Evolutionary conservation across 352 stramenopile genomes (phyloP).

Genomic region (Pythium brachiatum): DNA sequence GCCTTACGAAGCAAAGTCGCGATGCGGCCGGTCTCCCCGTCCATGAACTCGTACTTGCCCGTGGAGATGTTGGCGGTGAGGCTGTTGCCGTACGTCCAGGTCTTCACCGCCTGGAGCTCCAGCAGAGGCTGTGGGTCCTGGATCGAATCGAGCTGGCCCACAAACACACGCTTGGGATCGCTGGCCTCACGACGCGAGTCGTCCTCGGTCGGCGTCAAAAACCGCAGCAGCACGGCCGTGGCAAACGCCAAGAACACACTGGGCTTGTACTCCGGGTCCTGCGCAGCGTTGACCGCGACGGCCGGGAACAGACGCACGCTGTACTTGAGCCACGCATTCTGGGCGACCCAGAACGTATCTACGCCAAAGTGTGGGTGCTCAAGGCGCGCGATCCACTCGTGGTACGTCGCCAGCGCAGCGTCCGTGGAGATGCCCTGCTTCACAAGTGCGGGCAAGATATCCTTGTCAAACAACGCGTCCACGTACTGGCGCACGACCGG

Average conservation of each 20-base stretch:
- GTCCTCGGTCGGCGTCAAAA: constrained; percentile 39
- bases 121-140: constrained; percentile 30
- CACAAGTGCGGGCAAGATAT: constrained; percentile 67
- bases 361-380: constrained; percentile 88
- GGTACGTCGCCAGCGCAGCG: constrained; percentile 42
- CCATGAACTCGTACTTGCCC: constrained; percentile 54
- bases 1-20: constrained; percentile 24
- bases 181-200: constrained; percentile 25
- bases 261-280: constrained; percentile 28
- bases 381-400: constrained; percentile 87
- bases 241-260: constrained; percentile 51
- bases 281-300: constrained; percentile 25
- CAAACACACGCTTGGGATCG: constrained; percentile 24
- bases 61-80: constrained; percentile 41
- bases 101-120: constrained; percentile 33
- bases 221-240: constrained; percentile 45
- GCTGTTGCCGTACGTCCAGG: constrained; percentile 39
- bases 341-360: constrained; percentile 91
- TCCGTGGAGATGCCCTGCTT: constrained; percentile 29
- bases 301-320: constrained; percentile 39
- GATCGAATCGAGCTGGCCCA: constrained; percentile 50
- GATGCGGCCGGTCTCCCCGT: constrained; percentile 33
- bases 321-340: constrained; percentile 80
- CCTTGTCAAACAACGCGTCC: constrained; percentile 73
- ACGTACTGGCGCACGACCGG: constrained; percentile 61